Evolutionary conservation across 805 yeast species (phyloP).

Genomic region (Teunomyces cretensis): DNA sequence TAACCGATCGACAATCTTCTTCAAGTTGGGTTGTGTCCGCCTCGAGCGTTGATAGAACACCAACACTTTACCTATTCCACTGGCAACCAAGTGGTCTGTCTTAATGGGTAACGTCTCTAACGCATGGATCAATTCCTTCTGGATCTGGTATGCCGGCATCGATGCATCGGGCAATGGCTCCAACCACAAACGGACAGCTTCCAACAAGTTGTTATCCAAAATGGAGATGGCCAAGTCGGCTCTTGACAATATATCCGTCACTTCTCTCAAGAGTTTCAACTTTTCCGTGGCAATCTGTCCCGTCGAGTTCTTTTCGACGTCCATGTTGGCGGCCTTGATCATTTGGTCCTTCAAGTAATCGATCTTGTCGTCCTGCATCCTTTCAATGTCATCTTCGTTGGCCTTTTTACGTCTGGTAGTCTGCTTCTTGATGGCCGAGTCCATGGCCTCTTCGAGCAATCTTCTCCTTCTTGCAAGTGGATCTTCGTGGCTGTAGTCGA

Average conservation of each 20-base stretch:
- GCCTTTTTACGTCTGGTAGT: slow-evolving; percentile 63
- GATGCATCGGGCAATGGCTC: slow-evolving; percentile 98
- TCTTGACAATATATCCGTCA: slow-evolving; percentile 70
- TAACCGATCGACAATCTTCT: slow-evolving; percentile 84
- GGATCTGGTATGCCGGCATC: slow-evolving; percentile 95
- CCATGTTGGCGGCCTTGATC: slow-evolving; percentile 83
- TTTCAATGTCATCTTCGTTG: slow-evolving; percentile 91
- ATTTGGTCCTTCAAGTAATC: slow-evolving; percentile 79
- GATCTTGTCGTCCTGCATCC: slow-evolving; percentile 90
- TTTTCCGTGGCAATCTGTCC: slow-evolving; percentile 75
- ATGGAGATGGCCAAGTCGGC: slow-evolving; percentile 88
- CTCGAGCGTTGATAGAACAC: slow-evolving; percentile 90
- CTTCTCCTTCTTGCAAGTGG: slow-evolving; percentile 56
- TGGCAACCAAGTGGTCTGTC: slow-evolving; percentile 91
- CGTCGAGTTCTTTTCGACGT: slow-evolving; percentile 58
- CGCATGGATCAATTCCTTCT: slow-evolving; percentile 77
- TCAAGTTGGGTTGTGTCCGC: slow-evolving; percentile 82
- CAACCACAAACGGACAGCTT: slow-evolving; percentile 93
- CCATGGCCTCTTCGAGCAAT: slow-evolving; percentile 78
- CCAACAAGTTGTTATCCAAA: slow-evolving; percentile 88
- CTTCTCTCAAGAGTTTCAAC: slow-evolving; percentile 76
- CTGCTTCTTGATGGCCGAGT: slow-evolving; percentile 66
- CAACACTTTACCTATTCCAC: slow-evolving; percentile 91
- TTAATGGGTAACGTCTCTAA: slow-evolving; percentile 82
- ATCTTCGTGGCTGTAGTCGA: slow-evolving; percentile 29